Percentiles rank a stretch among this genome's conserved stretches.
phyloP scores from a whole-genome alignment of 2,329 filamentous ascomycete species.

The Aspergillus texensis region DNA sequence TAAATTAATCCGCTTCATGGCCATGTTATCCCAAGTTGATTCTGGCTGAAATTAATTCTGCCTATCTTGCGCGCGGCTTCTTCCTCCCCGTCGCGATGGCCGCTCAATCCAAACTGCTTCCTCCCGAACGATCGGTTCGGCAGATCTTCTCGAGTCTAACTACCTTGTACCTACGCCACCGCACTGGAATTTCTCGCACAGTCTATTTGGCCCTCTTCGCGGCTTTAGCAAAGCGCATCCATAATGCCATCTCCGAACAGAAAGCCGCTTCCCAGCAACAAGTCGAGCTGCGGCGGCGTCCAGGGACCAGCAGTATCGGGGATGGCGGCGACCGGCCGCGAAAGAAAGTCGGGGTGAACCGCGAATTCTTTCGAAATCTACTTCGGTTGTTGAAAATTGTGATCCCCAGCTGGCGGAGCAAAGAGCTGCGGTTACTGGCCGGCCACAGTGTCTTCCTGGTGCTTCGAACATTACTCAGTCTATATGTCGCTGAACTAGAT shows the following conservation, averaged over 20 bases:
- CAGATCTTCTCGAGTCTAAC: conserved; percentile 68
- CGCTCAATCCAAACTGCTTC: conserved; percentile 71
- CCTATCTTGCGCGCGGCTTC: conserved; percentile 12
- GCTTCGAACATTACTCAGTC: conserved; percentile 83
- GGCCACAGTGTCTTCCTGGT: conserved; percentile 95
- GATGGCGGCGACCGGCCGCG: conserved; percentile 43
- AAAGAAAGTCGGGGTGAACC: conserved; percentile 89
- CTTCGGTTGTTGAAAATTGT: conserved; percentile 80
- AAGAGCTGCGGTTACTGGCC: conserved; percentile 80
- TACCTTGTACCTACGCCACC: conserved; percentile 74
- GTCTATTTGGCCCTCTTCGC: conserved; percentile 82
- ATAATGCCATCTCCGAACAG: conserved; percentile 89
- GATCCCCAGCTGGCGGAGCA: conserved; percentile 85
- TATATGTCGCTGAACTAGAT: conserved; percentile 96
- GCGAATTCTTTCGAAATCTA: conserved; percentile 80
- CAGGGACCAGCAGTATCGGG: conserved; percentile 47
- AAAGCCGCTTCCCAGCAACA: conserved; percentile 78
- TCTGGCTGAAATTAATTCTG: conserved; percentile 21
- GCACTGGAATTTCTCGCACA: conserved; percentile 77
- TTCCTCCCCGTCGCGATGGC: conserved; percentile 59
- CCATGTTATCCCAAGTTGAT: conserved; percentile 26
- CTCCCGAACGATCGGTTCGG: conserved; percentile 67
- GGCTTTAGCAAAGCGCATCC: conserved; percentile 81
- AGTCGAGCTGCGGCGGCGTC: conserved; percentile 60
- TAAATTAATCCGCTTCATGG: conserved; percentile 7